These are phyloP conservation scores for Epichloe festucae DNA, from an alignment of 2,329 filamentous ascomycete species.

Conservation along the genomic window DNA sequence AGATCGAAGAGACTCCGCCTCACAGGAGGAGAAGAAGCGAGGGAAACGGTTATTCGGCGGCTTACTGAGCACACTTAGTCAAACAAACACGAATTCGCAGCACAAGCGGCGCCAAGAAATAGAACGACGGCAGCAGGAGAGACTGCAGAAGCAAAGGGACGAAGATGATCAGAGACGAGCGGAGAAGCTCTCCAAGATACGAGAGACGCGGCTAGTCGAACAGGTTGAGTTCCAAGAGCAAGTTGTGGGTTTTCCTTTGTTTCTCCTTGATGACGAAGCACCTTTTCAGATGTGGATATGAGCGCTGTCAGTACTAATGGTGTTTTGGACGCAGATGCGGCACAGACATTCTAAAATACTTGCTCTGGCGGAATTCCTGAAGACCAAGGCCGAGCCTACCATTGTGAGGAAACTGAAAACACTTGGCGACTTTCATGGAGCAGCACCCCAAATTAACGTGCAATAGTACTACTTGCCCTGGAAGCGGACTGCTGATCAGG, in stretches of 20 bases:
- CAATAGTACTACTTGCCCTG: conserved; percentile 74
- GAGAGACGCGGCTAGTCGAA: conserved; percentile 48
- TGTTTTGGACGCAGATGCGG: conserved; percentile 50
- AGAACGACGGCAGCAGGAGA: conserved; percentile 69
- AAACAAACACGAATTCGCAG: conserved; percentile 48
- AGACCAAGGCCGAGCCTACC: conserved; percentile 56
- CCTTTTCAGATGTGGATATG: neutral
- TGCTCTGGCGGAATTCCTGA: conserved; percentile 57
- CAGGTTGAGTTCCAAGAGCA: conserved; percentile 65
- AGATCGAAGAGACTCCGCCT: conserved; percentile 14
- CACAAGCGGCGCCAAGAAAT: conserved; percentile 66
- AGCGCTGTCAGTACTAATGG: conserved; percentile 5
- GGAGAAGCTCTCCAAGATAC: conserved; percentile 51
- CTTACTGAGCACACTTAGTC: conserved; percentile 64
- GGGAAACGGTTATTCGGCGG: conserved; percentile 79
- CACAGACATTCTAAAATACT: conserved; percentile 61
- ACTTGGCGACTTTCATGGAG: neutral
- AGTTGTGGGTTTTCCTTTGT: conserved; percentile 38
- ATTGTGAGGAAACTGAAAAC: conserved; percentile 43
- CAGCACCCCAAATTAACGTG: neutral
- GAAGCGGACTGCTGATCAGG: conserved; percentile 56
- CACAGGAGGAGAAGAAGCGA: conserved; percentile 67
- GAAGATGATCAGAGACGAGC: conserved; percentile 57
- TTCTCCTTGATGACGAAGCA: too few species aligned
- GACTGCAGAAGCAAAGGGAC: conserved; percentile 56